Percentiles rank a stretch among this genome's conserved stretches.
phyloP scores from a whole-genome alignment of 768 basidiomycete genomes.

The Leucocoprinus leucothites region DNA sequence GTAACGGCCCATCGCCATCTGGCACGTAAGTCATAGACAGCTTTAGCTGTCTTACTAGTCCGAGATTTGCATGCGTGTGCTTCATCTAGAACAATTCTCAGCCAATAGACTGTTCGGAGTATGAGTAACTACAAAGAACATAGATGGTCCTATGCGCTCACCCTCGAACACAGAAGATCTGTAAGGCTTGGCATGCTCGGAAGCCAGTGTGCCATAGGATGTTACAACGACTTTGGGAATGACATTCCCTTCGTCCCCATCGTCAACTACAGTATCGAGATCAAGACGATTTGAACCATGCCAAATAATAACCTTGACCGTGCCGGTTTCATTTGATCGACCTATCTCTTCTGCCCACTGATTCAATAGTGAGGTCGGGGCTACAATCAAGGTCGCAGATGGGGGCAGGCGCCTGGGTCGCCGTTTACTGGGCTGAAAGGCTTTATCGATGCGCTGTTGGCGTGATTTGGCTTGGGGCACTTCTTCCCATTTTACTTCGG shows the following conservation, averaged over 20 bases:
- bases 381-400: slow-evolving; percentile 83
- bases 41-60: slow-evolving; percentile 81
- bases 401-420: slow-evolving; percentile 30
- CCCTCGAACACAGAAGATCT: slow-evolving; percentile 71
- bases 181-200: slow-evolving; percentile 70
- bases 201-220: slow-evolving; percentile 88
- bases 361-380: slow-evolving; percentile 84
- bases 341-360: slow-evolving; percentile 95
- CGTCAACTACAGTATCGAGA: slow-evolving; percentile 54
- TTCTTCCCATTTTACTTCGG: slow-evolving; percentile 27
- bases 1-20: slow-evolving; percentile 89
- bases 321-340: slow-evolving; percentile 72
- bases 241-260: slow-evolving; percentile 46
- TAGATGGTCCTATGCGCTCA: slow-evolving; percentile 25
- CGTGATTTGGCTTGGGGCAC: slow-evolving; percentile 37
- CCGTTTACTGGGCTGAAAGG: slow-evolving; percentile 50
- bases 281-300: slow-evolving; percentile 86
- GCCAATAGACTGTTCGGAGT: slow-evolving; percentile 64
- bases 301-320: slow-evolving; percentile 71
- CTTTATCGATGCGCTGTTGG: slow-evolving; percentile 60
- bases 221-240: slow-evolving; percentile 82
- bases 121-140: slow-evolving; percentile 4
- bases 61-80: slow-evolving; percentile 95
- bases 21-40: slow-evolving; percentile 81
- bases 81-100: slow-evolving; percentile 85